These are phyloP conservation scores for Paxillus ammoniavirescens DNA, from an alignment of 768 basidiomycete genomes.

Conservation along the genomic window DNA sequence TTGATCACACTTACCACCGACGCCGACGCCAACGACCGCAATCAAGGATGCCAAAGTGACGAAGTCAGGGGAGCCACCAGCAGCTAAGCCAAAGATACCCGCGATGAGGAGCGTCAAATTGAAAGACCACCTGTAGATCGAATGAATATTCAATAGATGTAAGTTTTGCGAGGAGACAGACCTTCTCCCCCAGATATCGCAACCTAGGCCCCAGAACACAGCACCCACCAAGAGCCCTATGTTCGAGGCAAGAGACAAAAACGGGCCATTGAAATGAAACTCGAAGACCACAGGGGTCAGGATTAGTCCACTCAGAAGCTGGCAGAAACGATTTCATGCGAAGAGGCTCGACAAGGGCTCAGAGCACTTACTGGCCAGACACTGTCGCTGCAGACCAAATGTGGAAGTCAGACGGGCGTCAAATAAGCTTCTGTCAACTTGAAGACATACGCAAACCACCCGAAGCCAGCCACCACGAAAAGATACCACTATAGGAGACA, in stretches of 20 bases:
- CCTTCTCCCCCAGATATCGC: constrained; percentile 52
- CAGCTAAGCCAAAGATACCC: constrained; percentile 50
- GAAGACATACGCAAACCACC: constrained; percentile 39
- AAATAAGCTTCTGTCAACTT: background rate
- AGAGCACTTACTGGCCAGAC: constrained; percentile 35
- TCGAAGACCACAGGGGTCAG: constrained; percentile 48
- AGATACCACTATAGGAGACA: constrained; percentile 32
- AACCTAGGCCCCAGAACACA: constrained; percentile 47
- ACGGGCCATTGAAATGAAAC: constrained; percentile 46
- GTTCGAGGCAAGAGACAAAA: constrained; percentile 50
- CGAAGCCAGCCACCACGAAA: constrained; percentile 39
- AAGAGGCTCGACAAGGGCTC: background rate
- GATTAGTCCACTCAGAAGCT: constrained; percentile 45
- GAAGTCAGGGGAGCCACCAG: constrained; percentile 48
- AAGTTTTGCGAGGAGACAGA: constrained; percentile 16
- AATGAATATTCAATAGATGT: background rate
- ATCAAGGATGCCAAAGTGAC: constrained; percentile 46
- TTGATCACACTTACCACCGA: constrained; percentile 36
- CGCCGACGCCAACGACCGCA: constrained; percentile 46
- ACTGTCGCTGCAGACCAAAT: constrained; percentile 28
- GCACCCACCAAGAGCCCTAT: constrained; percentile 53
- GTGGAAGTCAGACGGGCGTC: background rate
- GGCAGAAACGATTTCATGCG: background rate
- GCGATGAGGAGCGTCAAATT: constrained; percentile 55
- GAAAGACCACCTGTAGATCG: constrained; percentile 42